A percentile compares a stretch with the other conserved stretches of the same genome.
phyloP scores from a whole-genome alignment of 352 stramenopile genomes.

The Phytophthora quininea region DNA sequence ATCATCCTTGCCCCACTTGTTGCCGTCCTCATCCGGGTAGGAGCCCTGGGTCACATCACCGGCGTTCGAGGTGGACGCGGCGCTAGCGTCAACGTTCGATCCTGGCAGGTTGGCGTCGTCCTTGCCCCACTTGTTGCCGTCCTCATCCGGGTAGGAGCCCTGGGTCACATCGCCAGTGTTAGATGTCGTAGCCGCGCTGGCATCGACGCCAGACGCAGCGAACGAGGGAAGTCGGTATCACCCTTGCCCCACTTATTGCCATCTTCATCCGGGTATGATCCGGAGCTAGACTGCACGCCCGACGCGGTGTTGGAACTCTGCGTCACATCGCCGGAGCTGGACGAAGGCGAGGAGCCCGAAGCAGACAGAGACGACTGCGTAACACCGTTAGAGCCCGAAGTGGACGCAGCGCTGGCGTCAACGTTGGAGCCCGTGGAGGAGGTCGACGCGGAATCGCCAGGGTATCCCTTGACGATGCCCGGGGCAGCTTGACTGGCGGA shows the following conservation, averaged over 20 bases:
- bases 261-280: not conserved
- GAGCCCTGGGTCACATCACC: not conserved
- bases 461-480: not conserved
- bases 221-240: not conserved
- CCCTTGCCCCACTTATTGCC: not conserved
- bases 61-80: not conserved
- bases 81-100: not conserved
- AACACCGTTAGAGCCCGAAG: not conserved
- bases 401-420: conserved; percentile 1
- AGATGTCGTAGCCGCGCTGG: not conserved
- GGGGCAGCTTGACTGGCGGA: not conserved
- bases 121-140: conserved; percentile 1
- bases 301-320: not conserved
- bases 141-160: not conserved
- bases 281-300: no score
- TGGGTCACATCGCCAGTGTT: not conserved
- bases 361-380: not conserved
- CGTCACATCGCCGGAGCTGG: not conserved
- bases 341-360: no score
- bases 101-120: not conserved
- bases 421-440: not conserved
- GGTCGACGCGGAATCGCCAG: no score
- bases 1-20: not conserved
- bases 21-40: not conserved
- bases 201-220: not conserved